Conservation (phyloP, 352 stramenopile species). For the Phytophthora vignae region DNA sequence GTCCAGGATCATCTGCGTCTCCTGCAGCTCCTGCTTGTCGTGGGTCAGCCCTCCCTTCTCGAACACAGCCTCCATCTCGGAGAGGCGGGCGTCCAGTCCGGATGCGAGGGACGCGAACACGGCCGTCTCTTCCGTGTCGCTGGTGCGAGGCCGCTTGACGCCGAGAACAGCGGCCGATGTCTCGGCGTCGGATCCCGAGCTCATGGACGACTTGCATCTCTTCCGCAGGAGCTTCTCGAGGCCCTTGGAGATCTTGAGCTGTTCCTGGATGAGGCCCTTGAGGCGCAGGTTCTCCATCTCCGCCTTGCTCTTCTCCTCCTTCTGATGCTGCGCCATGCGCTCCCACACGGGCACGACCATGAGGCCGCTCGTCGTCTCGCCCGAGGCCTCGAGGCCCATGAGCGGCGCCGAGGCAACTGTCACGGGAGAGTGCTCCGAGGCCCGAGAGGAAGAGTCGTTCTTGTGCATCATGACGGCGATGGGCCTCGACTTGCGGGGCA, state of each 20-base stretch:
- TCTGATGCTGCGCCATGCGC: slow-evolving; percentile 69
- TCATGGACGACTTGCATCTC: slow-evolving; percentile 55
- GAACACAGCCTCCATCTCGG: slow-evolving; percentile 53
- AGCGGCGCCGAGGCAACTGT: slow-evolving; percentile 25
- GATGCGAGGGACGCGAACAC: slow-evolving; percentile 48
- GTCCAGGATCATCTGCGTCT: slow-evolving; percentile 63
- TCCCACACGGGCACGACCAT: slow-evolving; percentile 58
- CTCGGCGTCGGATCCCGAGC: slow-evolving; percentile 29
- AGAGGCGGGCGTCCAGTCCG: slow-evolving; percentile 41
- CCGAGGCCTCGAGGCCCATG: slow-evolving; percentile 22
- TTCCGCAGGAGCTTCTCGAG: slow-evolving; percentile 67
- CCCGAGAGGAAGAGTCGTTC: neutral
- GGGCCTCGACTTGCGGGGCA: slow-evolving; percentile 26
- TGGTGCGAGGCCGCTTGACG: slow-evolving; percentile 36
- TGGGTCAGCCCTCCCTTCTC: slow-evolving; percentile 44
- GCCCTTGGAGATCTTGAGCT: slow-evolving; percentile 65
- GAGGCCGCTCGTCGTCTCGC: slow-evolving; percentile 7
- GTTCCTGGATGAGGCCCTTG: slow-evolving; percentile 60
- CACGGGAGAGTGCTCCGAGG: slow-evolving; percentile 23
- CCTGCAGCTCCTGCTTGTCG: slow-evolving; percentile 55
- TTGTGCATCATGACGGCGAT: slow-evolving; percentile 10
- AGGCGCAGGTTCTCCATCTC: slow-evolving; percentile 78
- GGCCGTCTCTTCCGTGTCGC: slow-evolving; percentile 44
- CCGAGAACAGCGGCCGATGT: slow-evolving; percentile 27
- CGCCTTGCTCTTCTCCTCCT: slow-evolving; percentile 70